phyloP scores from a whole-genome alignment of 352 stramenopile species.

The Globisporangium uncinulatum region DNA sequence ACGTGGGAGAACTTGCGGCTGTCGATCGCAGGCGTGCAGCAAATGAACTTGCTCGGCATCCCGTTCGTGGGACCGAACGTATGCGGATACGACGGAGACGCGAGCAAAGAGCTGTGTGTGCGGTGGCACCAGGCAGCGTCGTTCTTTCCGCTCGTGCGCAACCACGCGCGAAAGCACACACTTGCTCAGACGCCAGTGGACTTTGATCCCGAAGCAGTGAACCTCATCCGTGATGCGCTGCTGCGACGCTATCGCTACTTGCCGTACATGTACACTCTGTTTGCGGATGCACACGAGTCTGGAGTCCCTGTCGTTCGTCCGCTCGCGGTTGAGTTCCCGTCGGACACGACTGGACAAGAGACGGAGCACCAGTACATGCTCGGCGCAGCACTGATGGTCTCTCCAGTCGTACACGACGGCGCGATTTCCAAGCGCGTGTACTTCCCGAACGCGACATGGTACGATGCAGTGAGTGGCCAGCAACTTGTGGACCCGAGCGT shows the following conservation, averaged over 20 bases:
- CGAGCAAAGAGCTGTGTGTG: conserved; percentile 66
- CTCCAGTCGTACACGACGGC: conserved; percentile 62
- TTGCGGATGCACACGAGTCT: conserved; percentile 45
- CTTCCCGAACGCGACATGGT: conserved; percentile 70
- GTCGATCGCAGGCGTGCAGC: conserved; percentile 60
- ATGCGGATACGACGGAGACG: conserved; percentile 40
- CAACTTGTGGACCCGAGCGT: conserved; percentile 10
- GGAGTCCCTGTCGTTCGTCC: conserved; percentile 46
- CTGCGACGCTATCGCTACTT: conserved; percentile 63
- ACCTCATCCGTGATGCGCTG: conserved; percentile 58
- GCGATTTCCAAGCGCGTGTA: conserved; percentile 55
- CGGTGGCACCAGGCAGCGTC: conserved; percentile 79
- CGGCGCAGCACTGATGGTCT: conserved; percentile 66
- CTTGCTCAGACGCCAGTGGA: conserved; percentile 52
- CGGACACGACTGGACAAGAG: conserved; percentile 25
- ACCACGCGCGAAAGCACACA: conserved; percentile 42
- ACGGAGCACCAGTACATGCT: conserved; percentile 74
- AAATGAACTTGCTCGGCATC: conserved; percentile 79
- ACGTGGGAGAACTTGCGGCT: conserved; percentile 79
- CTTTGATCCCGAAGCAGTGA: conserved; percentile 56
- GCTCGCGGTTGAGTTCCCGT: conserved; percentile 64
- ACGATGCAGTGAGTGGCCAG: conserved; percentile 49
- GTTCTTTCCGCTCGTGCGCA: conserved; percentile 75
- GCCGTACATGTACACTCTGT: conserved; percentile 85
- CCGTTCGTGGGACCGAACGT: conserved; percentile 64